These are phyloP conservation scores for Pneumocystis murina DNA, from an alignment of 1,139 yeast species.

Conservation along the genomic window DNA sequence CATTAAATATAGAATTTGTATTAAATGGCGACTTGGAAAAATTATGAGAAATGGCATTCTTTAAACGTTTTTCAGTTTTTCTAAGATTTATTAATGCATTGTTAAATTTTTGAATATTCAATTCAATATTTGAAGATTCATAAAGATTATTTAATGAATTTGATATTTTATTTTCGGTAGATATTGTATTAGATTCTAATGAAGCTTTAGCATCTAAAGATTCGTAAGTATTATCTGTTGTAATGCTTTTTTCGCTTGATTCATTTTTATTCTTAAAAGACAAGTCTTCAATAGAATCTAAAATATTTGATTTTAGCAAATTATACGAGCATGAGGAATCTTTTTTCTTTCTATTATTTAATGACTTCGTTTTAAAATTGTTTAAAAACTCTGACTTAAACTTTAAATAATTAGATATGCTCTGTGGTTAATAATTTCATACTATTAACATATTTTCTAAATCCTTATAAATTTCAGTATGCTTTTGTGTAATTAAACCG, in stretches of 20 bases:
- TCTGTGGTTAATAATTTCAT: background rate
- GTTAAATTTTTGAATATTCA: background rate
- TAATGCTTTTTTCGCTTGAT: background rate
- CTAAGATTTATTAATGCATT: background rate
- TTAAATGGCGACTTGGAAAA: background rate
- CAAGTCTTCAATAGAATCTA: background rate
- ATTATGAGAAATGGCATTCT: background rate
- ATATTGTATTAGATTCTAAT: background rate
- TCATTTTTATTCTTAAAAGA: background rate
- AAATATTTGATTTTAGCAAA: background rate
- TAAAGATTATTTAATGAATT: background rate
- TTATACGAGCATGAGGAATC: background rate
- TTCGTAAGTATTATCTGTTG: background rate
- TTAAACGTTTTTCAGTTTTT: background rate
- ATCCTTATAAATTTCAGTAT: background rate
- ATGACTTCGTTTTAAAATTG: background rate
- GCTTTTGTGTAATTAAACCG: background rate
- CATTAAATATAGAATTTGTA: background rate
- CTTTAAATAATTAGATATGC: background rate
- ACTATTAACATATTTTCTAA: background rate
- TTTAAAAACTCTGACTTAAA: background rate
- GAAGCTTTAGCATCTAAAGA: background rate
- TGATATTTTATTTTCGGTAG: background rate
- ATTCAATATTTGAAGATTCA: background rate
- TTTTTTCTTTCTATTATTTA: background rate